Conservation (phyloP, 2,329 filamentous ascomycete genomes). For the Stachybotrys elegans region DNA sequence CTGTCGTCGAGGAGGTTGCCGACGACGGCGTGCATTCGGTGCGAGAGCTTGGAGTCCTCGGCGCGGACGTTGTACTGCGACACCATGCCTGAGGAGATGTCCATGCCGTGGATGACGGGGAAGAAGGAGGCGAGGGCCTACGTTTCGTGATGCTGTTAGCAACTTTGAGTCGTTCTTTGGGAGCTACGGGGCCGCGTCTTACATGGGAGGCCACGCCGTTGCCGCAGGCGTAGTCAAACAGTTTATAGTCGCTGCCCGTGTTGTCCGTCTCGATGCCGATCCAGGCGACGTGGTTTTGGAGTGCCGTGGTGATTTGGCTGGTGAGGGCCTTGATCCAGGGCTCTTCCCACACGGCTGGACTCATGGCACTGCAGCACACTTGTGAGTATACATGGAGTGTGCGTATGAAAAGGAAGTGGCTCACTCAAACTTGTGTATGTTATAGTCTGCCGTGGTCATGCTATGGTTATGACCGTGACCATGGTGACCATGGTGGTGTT, state of each 20-base stretch:
- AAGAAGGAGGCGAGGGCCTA: constrained; percentile 27
- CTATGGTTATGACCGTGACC: too few species aligned
- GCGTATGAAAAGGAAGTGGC: too few species aligned
- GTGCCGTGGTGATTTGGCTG: constrained; percentile 18
- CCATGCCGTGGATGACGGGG: constrained; percentile 24
- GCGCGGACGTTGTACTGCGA: constrained; percentile 25
- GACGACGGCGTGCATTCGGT: constrained; percentile 23
- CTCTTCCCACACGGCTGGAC: constrained; percentile 14
- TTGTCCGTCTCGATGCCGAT: constrained; percentile 18
- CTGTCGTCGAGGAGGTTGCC: constrained; percentile 22
- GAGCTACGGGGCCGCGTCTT: constrained; percentile 5
- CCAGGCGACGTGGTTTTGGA: constrained; percentile 19
- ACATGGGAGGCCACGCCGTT: constrained; percentile 23
- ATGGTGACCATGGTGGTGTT: too few species aligned
- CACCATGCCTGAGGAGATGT: constrained; percentile 27
- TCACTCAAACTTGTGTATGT: too few species aligned
- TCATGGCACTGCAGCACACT: too few species aligned
- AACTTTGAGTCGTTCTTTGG: fast-evolving
- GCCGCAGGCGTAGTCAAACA: constrained; percentile 27
- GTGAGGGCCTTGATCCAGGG: constrained; percentile 19
- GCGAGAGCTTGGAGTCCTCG: constrained; percentile 13
- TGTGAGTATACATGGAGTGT: too few species aligned
- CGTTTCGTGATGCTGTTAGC: constrained; percentile 3
- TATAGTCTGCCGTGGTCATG: too few species aligned
- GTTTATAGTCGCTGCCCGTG: constrained; percentile 8